These are phyloP conservation scores for Aurinia saxatilis DNA, from an alignment of 345 rosid species.

Conservation along the genomic window DNA sequence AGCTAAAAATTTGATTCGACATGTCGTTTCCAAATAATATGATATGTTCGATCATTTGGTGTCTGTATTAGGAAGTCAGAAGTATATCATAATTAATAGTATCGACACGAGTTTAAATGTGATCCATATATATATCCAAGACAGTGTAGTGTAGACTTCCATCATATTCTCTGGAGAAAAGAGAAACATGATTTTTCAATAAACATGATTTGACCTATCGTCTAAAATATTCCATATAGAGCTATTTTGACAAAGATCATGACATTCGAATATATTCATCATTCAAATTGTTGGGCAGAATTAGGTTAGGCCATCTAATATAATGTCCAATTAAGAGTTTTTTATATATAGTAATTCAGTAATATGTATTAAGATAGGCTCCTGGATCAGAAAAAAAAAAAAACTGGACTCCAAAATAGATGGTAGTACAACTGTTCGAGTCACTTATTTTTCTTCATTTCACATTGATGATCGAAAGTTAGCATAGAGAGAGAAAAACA, in stretches of 20 bases:
- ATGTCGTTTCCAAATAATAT: neutral
- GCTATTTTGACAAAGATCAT: slow-evolving; percentile 14
- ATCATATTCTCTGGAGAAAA: neutral
- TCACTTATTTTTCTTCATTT: no score
- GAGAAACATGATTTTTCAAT: neutral
- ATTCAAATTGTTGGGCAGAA: slow-evolving; percentile 11
- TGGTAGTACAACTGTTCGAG: no score
- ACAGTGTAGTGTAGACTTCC: slow-evolving; percentile 2
- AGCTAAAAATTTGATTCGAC: neutral
- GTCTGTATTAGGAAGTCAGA: neutral
- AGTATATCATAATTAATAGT: neutral
- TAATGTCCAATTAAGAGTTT: no score
- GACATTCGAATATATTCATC: slow-evolving; percentile 38
- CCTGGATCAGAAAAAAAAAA: no score
- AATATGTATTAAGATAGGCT: no score
- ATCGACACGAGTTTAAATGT: neutral
- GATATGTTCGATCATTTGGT: neutral
- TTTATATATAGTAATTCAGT: no score
- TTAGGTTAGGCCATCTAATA: slow-evolving; percentile 19
- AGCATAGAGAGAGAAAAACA: neutral
- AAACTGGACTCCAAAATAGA: no score
- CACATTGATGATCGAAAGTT: neutral
- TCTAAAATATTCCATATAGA: slow-evolving; percentile 21
- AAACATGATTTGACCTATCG: slow-evolving; percentile 26
- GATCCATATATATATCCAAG: neutral